Conservation (phyloP, 495 filamentous ascomycete species). For the Parathielavia appendiculata region DNA sequence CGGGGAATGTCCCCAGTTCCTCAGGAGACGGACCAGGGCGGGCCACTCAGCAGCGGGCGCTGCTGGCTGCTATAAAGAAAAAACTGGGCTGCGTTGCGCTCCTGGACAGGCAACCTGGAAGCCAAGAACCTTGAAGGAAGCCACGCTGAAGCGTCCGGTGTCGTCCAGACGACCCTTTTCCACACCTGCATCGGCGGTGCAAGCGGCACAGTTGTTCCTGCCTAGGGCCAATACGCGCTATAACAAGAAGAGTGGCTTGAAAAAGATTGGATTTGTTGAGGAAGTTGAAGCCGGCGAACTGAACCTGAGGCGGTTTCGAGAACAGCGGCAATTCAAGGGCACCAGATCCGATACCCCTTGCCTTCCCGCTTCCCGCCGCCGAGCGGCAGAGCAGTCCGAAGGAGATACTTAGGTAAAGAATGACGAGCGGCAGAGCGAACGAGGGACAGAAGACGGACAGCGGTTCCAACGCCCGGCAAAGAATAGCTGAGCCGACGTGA, state of each 20-base stretch:
- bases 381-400: conserved; percentile 2
- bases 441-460: conserved; percentile 10
- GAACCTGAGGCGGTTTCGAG: conserved; percentile 27
- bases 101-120: not conserved
- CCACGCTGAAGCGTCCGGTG: not conserved
- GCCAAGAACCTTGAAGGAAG: conserved; percentile 12
- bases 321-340: conserved; percentile 17
- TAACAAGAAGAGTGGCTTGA: not conserved
- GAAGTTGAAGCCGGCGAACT: not conserved
- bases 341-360: conserved; percentile 4
- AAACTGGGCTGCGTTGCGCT: not conserved
- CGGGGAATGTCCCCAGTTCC: conserved; percentile 13
- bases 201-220: conserved; percentile 14
- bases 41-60: conserved; percentile 11
- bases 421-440: conserved; percentile 3
- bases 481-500: not conserved
- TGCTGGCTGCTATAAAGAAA: conserved; percentile 9
- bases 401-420: not conserved
- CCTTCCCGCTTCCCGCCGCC: conserved; percentile 9
- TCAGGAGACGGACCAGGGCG: conserved; percentile 24
- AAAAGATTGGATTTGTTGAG: not conserved
- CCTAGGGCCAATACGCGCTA: not conserved
- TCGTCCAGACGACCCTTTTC: not conserved
- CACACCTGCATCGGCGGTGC: conserved; percentile 9
- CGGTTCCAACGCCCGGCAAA: not conserved